Conservation (phyloP, 1,139 yeast genomes). For the Yarrowia galli region DNA sequence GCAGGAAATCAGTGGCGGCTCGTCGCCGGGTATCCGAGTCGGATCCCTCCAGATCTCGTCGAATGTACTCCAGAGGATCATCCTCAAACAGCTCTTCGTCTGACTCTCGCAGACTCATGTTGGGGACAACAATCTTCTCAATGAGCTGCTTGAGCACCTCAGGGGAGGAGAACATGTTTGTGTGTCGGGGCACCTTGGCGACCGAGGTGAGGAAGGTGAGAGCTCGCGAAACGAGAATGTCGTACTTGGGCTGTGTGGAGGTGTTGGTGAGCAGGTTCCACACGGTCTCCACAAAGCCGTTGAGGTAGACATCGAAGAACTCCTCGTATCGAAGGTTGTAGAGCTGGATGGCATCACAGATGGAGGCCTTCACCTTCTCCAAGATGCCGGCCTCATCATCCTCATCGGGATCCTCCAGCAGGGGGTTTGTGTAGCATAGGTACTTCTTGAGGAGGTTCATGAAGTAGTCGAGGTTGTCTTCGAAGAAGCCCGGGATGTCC, state of each 20-base stretch:
- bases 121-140: conserved; percentile 86
- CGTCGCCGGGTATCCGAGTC: conserved; percentile 92
- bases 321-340: conserved; percentile 93
- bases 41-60: conserved; percentile 94
- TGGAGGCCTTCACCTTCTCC: conserved; percentile 79
- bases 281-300: conserved; percentile 77
- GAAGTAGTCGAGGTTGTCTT: conserved; percentile 80
- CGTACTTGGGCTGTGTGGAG: conserved; percentile 78
- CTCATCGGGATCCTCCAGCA: conserved; percentile 61
- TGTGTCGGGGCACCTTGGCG: conserved; percentile 70
- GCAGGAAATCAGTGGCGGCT: conserved; percentile 86
- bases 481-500: conserved; percentile 97
- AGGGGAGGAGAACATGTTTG: conserved; percentile 68
- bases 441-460: conserved; percentile 86
- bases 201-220: conserved; percentile 84
- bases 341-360: conserved; percentile 82
- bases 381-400: conserved; percentile 77
- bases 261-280: conserved; percentile 78
- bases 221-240: conserved; percentile 81
- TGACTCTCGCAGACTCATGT: conserved; percentile 74
- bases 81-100: conserved; percentile 96
- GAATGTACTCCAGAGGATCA: conserved; percentile 90
- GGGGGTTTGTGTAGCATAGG: conserved; percentile 63
- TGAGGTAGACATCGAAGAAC: conserved; percentile 78
- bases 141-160: conserved; percentile 76